Percentiles rank a stretch among this genome's conserved stretches.
Evolutionary conservation across 2,329 filamentous ascomycete species (phyloP).

Genomic region (Berkeleyomyces basicola): DNA sequence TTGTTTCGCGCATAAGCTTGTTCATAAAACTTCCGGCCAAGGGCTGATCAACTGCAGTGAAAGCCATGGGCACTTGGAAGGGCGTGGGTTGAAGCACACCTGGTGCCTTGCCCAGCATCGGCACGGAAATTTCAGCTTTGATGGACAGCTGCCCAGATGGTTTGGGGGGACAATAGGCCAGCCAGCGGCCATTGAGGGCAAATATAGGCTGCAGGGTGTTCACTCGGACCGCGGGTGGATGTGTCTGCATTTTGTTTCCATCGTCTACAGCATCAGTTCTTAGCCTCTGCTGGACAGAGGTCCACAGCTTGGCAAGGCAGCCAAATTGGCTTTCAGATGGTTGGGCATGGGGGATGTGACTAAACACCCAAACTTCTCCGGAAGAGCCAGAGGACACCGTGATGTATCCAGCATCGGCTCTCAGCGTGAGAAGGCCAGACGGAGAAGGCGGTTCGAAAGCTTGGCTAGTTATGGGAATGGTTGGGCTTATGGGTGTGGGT

Average conservation of each 20-base stretch:
- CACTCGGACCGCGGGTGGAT: constrained; percentile 23
- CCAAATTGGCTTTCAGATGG: constrained; percentile 29
- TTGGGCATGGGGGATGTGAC: constrained; percentile 24
- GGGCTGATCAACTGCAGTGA: constrained; percentile 54
- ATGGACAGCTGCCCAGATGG: constrained; percentile 54
- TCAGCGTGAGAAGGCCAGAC: constrained; percentile 55
- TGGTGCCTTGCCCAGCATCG: constrained; percentile 36
- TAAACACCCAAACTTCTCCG: constrained; percentile 73
- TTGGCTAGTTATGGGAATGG: constrained; percentile 39
- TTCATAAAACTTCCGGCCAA: constrained; percentile 56
- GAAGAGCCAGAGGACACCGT: constrained; percentile 64
- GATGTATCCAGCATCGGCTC: constrained; percentile 55
- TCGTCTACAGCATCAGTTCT: constrained; percentile 33
- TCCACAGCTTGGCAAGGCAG: constrained; percentile 87
- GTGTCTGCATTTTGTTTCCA: constrained; percentile 23
- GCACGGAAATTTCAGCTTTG: constrained; percentile 46
- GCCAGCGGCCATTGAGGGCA: constrained; percentile 54
- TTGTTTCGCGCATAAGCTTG: constrained; percentile 62
- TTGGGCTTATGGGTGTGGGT: constrained; percentile 39
- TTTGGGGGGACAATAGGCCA: constrained; percentile 60
- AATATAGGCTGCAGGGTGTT: constrained; percentile 46
- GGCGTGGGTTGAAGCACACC: constrained; percentile 45
- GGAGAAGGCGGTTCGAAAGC: constrained; percentile 53
- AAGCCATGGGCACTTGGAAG: constrained; percentile 50
- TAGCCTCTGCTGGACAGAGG: constrained; percentile 51